Percentiles rank a stretch among this genome's conserved stretches.
phyloP scores from a whole-genome alignment of 352 stramenopile species.

The Pythium utonaiense region DNA sequence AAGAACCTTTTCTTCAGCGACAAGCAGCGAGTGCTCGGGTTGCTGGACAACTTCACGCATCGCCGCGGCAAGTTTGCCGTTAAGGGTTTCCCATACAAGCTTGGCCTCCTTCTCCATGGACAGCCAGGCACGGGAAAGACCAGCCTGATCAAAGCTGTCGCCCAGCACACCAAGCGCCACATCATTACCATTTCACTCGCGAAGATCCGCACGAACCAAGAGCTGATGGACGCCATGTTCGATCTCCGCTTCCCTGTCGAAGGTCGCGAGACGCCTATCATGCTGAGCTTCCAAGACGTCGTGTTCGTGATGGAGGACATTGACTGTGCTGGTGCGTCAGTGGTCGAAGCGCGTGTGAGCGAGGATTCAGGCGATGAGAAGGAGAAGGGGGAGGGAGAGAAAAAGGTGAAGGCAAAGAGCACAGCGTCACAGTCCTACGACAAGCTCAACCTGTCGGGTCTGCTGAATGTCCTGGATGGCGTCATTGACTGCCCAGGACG shows the following conservation, averaged over 20 bases:
- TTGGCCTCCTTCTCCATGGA: constrained; percentile 83
- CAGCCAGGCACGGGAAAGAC: constrained; percentile 90
- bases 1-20: constrained; percentile 86
- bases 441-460: constrained; percentile 77
- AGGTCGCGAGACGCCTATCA: constrained; percentile 54
- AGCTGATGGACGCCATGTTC: constrained; percentile 77
- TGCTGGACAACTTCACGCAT: constrained; percentile 74
- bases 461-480: constrained; percentile 91
- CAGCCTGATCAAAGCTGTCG: constrained; percentile 86
- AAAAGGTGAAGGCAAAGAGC: constrained; percentile 12
- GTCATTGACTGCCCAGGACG: constrained; percentile 86
- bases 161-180: constrained; percentile 70
- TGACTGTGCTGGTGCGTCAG: constrained; percentile 62
- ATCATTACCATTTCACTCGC: constrained; percentile 73
- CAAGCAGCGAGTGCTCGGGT: constrained; percentile 61
- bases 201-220: constrained; percentile 81
- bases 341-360: constrained; percentile 45
- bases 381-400: neutral
- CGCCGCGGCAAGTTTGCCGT: constrained; percentile 83
- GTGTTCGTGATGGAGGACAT: constrained; percentile 91
- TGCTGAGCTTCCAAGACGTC: constrained; percentile 73
- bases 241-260: constrained; percentile 58
- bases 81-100: constrained; percentile 87
- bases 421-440: constrained; percentile 7
- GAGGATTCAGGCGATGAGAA: constrained; percentile 1